Evolutionary conservation across 2,329 filamentous ascomycete genomes (phyloP), one percentile per base, ranked within the genome.

Genomic region (Nemania diffusa): DNA sequence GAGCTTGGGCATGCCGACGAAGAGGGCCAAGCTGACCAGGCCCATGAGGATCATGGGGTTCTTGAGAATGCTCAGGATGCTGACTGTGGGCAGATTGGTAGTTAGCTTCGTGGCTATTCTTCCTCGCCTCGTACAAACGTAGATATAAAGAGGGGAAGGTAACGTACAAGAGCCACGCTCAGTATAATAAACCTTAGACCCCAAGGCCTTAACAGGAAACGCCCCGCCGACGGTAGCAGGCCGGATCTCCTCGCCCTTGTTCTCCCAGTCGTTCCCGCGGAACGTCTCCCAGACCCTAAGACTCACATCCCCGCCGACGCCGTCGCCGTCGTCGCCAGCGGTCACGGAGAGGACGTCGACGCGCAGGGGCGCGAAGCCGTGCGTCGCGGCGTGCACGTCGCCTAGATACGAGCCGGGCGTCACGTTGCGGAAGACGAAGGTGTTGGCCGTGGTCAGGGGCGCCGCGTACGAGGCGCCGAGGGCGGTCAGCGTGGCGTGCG

Each of bases 31-130:
- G 69, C 91, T 93, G 44, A 96, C 89, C 37, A 97, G 81, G 4
- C 91, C 94, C 84, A 99, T 91, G 68, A 99, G 86, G 71, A 98
- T 97, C 94, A 98, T 98, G 3, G 96, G 96, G 78, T 93, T 97
- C 84, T 96, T 96, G 74, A 97, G 84, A 63, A 97, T 90, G 65
- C 87, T 88, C 64, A 97, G 76, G n/a, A 94, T 85, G 20, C 90
- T 93, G 81, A 95, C 91, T 93, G 71, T 52, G 20, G 7, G 22
- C n/a, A 17, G 8, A 24, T 5, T 58, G 56, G 13, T 8, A 11
- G 34, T 71, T 71, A 69, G 62, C 42, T 48, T 69, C 15, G 3
- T n/a, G 67, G 17, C 37, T 42, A 3, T 17, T 17, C 32, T 52
- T 64, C 57, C 57, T 40, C 4, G 2, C n/a, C 9, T 2, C 1